Evolutionary conservation across 2,329 filamentous ascomycete species (phyloP).

Genomic region (Paraphoma chrysanthemicola): DNA sequence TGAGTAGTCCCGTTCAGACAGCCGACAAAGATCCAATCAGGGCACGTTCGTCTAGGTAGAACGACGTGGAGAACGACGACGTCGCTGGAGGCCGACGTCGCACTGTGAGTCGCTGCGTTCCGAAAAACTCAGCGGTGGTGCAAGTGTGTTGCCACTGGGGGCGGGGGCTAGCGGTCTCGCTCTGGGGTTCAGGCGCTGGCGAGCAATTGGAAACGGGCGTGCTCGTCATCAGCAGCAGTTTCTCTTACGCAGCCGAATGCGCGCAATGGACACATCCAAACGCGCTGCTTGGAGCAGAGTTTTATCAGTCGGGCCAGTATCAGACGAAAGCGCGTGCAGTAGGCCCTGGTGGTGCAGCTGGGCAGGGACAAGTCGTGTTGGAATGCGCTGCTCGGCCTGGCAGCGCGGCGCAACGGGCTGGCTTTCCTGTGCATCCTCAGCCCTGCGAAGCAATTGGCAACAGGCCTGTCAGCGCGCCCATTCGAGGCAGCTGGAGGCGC

Average conservation of each 20-base stretch:
- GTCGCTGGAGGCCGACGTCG: constrained; percentile 18
- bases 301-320: constrained; percentile 27
- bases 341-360: constrained; percentile 5
- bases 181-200: constrained; percentile 29
- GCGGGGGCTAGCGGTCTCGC: constrained; percentile 26
- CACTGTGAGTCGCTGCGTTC: constrained; percentile 26
- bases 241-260: constrained; percentile 31
- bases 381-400: background rate
- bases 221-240: constrained; percentile 17
- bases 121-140: constrained; percentile 32
- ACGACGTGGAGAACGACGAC: constrained; percentile 7
- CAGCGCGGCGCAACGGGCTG: constrained; percentile 14
- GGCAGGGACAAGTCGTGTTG: background rate
- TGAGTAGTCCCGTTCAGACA: background rate
- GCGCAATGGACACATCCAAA: constrained; percentile 17
- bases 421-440: constrained; percentile 15
- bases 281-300: constrained; percentile 21
- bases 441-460: constrained; percentile 16
- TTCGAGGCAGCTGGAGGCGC: constrained; percentile 28
- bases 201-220: constrained; percentile 7
- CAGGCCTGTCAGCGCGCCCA: constrained; percentile 12
- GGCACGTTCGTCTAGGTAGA: background rate
- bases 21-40: constrained; percentile 26
- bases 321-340: constrained; percentile 16
- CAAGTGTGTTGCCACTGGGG: constrained; percentile 20